These are phyloP conservation scores for Fraxinus albicans DNA, from an alignment of 305 asterid species.

Conservation along the genomic window DNA sequence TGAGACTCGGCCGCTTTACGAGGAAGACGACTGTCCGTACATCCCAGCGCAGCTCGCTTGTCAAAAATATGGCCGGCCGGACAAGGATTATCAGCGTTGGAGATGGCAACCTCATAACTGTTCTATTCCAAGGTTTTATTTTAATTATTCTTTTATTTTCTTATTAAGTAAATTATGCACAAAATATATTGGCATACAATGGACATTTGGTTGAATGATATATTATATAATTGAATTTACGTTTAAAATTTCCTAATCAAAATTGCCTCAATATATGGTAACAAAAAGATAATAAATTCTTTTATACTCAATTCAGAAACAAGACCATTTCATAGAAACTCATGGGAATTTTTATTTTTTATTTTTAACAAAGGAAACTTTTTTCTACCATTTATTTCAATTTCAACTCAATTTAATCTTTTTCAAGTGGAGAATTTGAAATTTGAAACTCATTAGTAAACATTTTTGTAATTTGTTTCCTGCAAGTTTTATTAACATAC, in stretches of 20 bases:
- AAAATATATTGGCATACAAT: neutral
- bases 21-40: slow-evolving; percentile 69
- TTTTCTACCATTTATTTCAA: neutral
- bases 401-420: neutral
- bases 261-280: neutral
- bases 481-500: neutral
- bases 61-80: slow-evolving; percentile 61
- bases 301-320: neutral
- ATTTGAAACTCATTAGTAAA: neutral
- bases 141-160: neutral
- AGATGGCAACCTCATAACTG: slow-evolving; percentile 83
- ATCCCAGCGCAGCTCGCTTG: slow-evolving; percentile 57
- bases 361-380: neutral
- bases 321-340: neutral
- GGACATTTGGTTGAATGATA: neutral
- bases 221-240: neutral
- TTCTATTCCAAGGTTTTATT: slow-evolving; percentile 50
- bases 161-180: neutral
- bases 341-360: neutral
- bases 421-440: neutral
- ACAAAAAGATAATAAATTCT: neutral
- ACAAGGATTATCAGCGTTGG: slow-evolving; percentile 60
- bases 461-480: neutral
- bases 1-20: slow-evolving; percentile 50
- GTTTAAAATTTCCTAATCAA: neutral